Percentiles rank a stretch among this genome's conserved stretches.
Evolutionary conservation across 257 asterid genomes (phyloP).

Genomic region (Rehmannia glutinosa): DNA sequence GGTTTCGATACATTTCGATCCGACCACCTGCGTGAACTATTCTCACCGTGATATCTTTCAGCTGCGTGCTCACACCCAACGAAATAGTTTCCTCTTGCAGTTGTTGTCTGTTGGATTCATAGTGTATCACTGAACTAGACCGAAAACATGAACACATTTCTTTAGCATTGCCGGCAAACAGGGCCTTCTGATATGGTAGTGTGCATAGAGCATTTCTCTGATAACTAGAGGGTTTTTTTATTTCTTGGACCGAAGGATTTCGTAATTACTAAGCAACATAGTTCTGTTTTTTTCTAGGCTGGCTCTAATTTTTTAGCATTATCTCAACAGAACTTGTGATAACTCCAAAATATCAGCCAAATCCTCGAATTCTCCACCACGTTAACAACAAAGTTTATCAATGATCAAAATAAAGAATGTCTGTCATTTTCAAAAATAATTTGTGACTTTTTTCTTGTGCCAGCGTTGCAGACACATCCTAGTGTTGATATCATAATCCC

Average conservation of each 20-base stretch:
- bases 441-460: slow-evolving; percentile 33
- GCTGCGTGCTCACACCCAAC: slow-evolving; percentile 28
- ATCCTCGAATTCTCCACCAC: slow-evolving; percentile 35
- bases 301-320: slow-evolving; percentile 20
- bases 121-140: slow-evolving; percentile 14
- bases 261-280: too few species aligned
- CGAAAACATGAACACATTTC: slow-evolving; percentile 41
- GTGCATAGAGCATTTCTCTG: too few species aligned
- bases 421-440: slow-evolving; percentile 43
- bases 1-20: slow-evolving; percentile 41
- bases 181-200: slow-evolving; percentile 7
- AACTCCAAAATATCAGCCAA: slow-evolving; percentile 35
- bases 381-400: slow-evolving; percentile 34
- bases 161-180: slow-evolving; percentile 35
- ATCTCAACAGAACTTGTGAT: slow-evolving; percentile 24
- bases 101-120: too few species aligned
- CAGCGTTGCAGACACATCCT: slow-evolving; percentile 76
- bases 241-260: background rate
- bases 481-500: slow-evolving; percentile 75
- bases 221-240: too few species aligned
- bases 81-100: slow-evolving; percentile 23
- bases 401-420: slow-evolving; percentile 12
- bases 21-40: slow-evolving; percentile 68
- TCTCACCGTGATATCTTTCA: slow-evolving; percentile 38
- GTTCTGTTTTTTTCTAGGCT: too few species aligned